Evolutionary conservation across 164 flowering plant genomes (phyloP), one percentile per base, ranked within the genome.

Genomic region (Dillenia suffruticosa): DNA sequence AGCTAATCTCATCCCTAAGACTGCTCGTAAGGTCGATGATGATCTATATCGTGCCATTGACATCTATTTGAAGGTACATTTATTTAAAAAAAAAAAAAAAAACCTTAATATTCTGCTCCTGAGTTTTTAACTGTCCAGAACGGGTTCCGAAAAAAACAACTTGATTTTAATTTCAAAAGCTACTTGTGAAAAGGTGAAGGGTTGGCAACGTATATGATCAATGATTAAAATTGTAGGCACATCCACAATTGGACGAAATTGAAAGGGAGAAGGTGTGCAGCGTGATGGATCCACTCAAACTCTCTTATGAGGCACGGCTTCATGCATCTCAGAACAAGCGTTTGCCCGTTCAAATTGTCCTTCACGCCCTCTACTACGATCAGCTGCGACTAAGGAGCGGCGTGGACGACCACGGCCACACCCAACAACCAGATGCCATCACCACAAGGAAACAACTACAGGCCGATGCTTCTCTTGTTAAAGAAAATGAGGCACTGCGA

Each of bases 311-410:
- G 57, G 96, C 98, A 0, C 73, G 98, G 17, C 74, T 90, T 1
- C 98, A 90, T 24, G 97, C 98, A 1, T 93, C 98, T 5, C 90
- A 88, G 54, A 93, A 93, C 81, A 93, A 93, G 74, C 73, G 98
- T 2, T 63, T 92, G 11, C 98, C 98, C 0, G 97, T 93, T 1
- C 90, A 90, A 58, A 83, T 88, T 19, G 96, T 89, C 9, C 79
- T 90, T 13, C 96, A 90, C 43, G 97, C 96, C 0, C 81, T 93
- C 8, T 90, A 93, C 81, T 87, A 83, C 64, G 98, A 93, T 59
- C 91, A 90, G 66, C 81, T 94, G 49, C 84, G 83, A 77, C 65
- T 90, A 12, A 81, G 98, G 57, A 86, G 96, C 52, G 98, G 91
- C 0, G 69, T 40, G 3, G 78, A 71, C 2, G 71, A 71, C 2